These are phyloP conservation scores for Phragmites australis DNA, from an alignment of 176 grass and related monocot species.

Conservation along the genomic window DNA sequence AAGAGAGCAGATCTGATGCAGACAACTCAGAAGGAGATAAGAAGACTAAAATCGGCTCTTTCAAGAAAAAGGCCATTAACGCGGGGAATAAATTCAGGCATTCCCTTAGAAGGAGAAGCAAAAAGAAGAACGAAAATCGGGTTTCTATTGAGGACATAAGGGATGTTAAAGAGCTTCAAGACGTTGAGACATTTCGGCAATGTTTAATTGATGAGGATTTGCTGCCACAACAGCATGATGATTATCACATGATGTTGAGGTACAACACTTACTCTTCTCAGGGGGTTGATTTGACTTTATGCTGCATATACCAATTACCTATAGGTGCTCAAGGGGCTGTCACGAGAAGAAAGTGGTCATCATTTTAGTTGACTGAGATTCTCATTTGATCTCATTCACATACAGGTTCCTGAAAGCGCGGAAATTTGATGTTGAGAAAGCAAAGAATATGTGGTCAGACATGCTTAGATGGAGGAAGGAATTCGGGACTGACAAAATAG, in stretches of 20 bases:
- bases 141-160: constrained; percentile 81
- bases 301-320: background rate
- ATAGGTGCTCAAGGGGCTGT: background rate
- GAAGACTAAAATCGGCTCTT: constrained; percentile 74
- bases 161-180: constrained; percentile 70
- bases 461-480: constrained; percentile 94
- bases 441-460: constrained; percentile 90
- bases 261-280: constrained; percentile 28
- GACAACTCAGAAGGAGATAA: constrained; percentile 87
- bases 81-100: constrained; percentile 92
- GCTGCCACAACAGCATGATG: constrained; percentile 74
- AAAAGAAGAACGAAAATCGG: constrained; percentile 55
- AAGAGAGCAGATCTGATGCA: constrained; percentile 70
- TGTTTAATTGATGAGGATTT: constrained; percentile 70
- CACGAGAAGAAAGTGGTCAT: constrained; percentile 9
- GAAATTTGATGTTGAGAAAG: constrained; percentile 81
- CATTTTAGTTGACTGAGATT: constrained; percentile 1
- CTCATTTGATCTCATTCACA: constrained; percentile 28
- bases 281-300: constrained; percentile 21
- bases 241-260: constrained; percentile 98
- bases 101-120: constrained; percentile 82
- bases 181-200: constrained; percentile 75
- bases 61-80: constrained; percentile 90
- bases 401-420: constrained; percentile 85
- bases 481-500: constrained; percentile 74